These are phyloP conservation scores for Dictyostelium intermedium DNA, from an alignment of 78 protist species.

Conservation along the genomic window DNA sequence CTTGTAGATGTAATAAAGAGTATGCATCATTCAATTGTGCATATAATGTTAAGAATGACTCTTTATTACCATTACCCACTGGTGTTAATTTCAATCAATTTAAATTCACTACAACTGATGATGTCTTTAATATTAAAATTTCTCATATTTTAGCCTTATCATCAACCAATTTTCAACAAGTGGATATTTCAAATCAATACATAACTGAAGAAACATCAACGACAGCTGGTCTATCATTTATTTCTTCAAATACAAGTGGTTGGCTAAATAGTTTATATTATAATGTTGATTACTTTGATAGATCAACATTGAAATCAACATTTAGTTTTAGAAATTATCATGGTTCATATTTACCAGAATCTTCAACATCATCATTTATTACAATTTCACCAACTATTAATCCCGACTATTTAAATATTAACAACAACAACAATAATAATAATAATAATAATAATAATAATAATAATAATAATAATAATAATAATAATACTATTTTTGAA, in stretches of 20 bases:
- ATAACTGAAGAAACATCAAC: not conserved
- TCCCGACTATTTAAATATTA: not conserved
- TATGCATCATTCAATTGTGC: slow-evolving; percentile 4
- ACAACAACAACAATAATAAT: too few relatives aligned
- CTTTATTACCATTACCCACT: not conserved
- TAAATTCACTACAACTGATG: not conserved
- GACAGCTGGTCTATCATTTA: not conserved
- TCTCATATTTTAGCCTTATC: not conserved
- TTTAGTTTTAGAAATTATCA: not conserved
- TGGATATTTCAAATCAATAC: not conserved
- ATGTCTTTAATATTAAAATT: not conserved
- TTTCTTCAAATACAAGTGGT: not conserved
- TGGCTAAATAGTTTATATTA: not conserved
- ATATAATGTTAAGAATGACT: not conserved
- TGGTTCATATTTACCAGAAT: not conserved
- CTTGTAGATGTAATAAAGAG: not conserved
- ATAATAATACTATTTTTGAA: not conserved
- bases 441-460: too few relatives aligned
- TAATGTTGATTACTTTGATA: not conserved
- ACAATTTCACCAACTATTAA: not conserved
- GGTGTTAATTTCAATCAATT: not conserved
- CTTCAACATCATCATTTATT: not conserved
- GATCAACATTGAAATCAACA: not conserved
- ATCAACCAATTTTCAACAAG: not conserved
- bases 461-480: not conserved